Conservation (phyloP, 1,284 basidiomycete genomes). For the Psilocybe mexicana region DNA sequence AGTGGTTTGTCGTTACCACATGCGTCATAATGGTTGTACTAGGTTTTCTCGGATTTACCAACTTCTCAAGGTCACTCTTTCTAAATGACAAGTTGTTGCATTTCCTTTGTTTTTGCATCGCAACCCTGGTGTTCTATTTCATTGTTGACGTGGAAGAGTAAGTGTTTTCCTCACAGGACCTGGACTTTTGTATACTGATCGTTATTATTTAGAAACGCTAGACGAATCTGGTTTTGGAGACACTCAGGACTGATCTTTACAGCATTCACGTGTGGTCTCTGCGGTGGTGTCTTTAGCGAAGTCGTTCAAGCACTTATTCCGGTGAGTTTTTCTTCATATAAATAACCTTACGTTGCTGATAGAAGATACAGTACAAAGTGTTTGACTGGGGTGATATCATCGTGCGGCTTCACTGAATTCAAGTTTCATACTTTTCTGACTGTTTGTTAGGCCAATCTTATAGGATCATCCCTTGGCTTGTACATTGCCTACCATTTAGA, state of each 20-base stretch:
- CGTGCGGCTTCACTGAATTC: slow-evolving; percentile 41
- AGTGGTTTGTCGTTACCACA: slow-evolving; percentile 80
- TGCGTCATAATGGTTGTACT: slow-evolving; percentile 62
- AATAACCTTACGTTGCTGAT: slow-evolving; percentile 10
- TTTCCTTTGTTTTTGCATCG: slow-evolving; percentile 78
- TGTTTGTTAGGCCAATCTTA: slow-evolving; percentile 70
- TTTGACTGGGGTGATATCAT: slow-evolving; percentile 80
- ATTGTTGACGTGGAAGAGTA: slow-evolving; percentile 88
- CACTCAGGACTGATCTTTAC: slow-evolving; percentile 72
- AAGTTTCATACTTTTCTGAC: slow-evolving; percentile 9
- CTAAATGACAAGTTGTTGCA: slow-evolving; percentile 85
- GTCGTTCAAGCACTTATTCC: slow-evolving; percentile 82
- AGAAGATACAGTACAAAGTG: slow-evolving; percentile 59
- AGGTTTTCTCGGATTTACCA: slow-evolving; percentile 74
- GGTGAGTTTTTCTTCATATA: slow-evolving; percentile 28
- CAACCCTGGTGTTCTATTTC: slow-evolving; percentile 84
- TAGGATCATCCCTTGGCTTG: slow-evolving; percentile 75
- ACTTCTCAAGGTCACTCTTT: slow-evolving; percentile 63
- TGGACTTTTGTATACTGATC: neutral
- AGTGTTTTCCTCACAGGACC: slow-evolving; percentile 27
- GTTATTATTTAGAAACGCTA: slow-evolving; percentile 52
- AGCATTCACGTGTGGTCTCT: slow-evolving; percentile 67
- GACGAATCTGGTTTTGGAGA: slow-evolving; percentile 86
- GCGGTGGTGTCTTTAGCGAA: slow-evolving; percentile 85
- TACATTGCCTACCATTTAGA: slow-evolving; percentile 69